Base-by-base conservation (phyloP, 306 rosid genomes). In the Boehmeria nivea region DNA sequence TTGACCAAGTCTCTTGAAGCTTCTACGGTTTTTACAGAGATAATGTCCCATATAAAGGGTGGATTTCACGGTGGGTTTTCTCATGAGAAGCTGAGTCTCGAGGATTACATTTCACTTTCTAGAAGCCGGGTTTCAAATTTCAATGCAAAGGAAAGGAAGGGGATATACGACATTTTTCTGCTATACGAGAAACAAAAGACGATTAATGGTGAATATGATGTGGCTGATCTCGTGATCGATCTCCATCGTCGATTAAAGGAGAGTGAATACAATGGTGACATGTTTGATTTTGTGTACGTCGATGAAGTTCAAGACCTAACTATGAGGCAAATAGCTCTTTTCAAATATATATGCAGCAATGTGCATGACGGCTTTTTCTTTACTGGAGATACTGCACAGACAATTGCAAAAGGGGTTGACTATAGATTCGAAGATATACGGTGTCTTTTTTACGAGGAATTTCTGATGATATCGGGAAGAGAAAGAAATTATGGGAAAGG, bases 281-380 rank as follows among this genome's bases (percentile, higher is more conserved):
- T n/a, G 52, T 75, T 85, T 67, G 65, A 82, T 6, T 79, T 61
- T 68, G 76, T 85, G 11, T 85, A 85, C 43, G 71, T 85, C 56
- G 95, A 82, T 56, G 95, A 85, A 64, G 87, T 80, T 27, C 89
- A 82, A 18, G 89, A 78, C 63, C 64, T 86, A 12, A 74, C 85
- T 24, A 77, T 82, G 85, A 72, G 72, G 54, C 87, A 86, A 63
- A 74, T 82, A 62, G 67, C 83, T 33, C 76, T 86, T 22, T 74
- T 68, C 43, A 74, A 63, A 34, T 24, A 50, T 38, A 20, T 74
- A 2, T 63, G 79, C 58, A 20, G 53, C 43, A 74, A 63, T 63
- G 74, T 74, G 5, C 39, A 59, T 0, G 52, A 57, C 2, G 74
- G 79, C 11, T 68, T 68, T 33, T 46, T 68, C 16, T 74, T 74